phyloP scores from a whole-genome alignment of 176 grass and related monocot species.

The Avena insularis region DNA sequence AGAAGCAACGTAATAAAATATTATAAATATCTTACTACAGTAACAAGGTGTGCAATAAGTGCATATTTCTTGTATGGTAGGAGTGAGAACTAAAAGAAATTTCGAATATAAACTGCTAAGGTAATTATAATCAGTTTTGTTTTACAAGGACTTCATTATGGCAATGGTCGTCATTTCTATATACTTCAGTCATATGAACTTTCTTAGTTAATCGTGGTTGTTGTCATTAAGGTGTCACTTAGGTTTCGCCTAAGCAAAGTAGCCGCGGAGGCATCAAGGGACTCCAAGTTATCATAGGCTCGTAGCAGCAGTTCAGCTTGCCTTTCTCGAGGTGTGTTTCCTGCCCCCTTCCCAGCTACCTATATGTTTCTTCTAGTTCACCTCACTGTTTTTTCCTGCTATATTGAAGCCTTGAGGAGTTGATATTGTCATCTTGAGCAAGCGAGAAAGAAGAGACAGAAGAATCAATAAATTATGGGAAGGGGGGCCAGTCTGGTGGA shows the following conservation, averaged over 20 bases:
- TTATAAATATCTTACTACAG: background rate
- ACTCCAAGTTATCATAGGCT: background rate
- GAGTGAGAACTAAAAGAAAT: background rate
- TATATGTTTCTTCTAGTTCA: slow-evolving; percentile 1
- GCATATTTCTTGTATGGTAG: background rate
- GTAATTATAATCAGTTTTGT: background rate
- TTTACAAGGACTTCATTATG: background rate
- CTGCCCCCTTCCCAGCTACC: background rate
- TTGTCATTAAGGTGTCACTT: slow-evolving; percentile 2
- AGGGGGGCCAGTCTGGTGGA: background rate
- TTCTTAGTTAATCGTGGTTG: slow-evolving; percentile 6
- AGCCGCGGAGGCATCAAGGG: background rate
- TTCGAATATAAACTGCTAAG: background rate
- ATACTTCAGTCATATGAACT: background rate
- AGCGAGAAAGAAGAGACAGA: background rate
- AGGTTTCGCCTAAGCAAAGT: slow-evolving; percentile 6
- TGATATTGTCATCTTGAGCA: background rate
- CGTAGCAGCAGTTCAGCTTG: background rate
- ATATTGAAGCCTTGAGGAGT: background rate
- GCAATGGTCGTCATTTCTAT: background rate
- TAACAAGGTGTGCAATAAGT: background rate
- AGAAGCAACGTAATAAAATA: slow-evolving; percentile 14
- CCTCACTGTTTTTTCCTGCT: background rate
- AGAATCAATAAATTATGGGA: background rate
- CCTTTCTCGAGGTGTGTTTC: background rate